Evolutionary conservation across 140 eudicot species (phyloP).

Genomic region (Anethum foeniculum): DNA sequence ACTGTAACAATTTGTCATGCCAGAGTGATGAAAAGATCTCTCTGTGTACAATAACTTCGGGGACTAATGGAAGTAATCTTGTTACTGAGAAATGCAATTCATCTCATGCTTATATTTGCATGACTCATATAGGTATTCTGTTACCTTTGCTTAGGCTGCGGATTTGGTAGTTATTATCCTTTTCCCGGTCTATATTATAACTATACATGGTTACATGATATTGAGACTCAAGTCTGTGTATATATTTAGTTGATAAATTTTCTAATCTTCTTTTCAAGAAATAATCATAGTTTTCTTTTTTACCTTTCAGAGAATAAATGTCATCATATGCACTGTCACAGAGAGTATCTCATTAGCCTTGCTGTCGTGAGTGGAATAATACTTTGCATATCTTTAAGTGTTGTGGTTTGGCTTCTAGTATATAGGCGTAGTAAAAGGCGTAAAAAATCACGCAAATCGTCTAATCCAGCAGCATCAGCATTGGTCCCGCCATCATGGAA

Average conservation of each 20-base stretch:
- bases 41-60: conserved; percentile 36
- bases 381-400: conserved; percentile 58
- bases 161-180: not conserved
- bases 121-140: conserved; percentile 52
- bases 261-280: not conserved
- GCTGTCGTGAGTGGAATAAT: conserved; percentile 81
- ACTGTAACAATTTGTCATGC: conserved; percentile 53
- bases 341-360: conserved; percentile 66
- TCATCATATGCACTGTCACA: conserved; percentile 69
- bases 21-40: conserved; percentile 23
- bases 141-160: not conserved
- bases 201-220: not conserved
- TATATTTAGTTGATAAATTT: not conserved
- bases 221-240: not conserved
- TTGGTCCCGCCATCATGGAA: conserved; percentile 88
- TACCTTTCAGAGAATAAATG: conserved; percentile 49
- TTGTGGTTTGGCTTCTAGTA: conserved; percentile 80
- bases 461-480: conserved; percentile 56
- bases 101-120: conserved; percentile 62
- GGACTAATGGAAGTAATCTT: conserved; percentile 40
- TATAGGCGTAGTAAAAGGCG: conserved; percentile 63
- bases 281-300: conserved; percentile 3
- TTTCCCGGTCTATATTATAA: not conserved
- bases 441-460: conserved; percentile 54
- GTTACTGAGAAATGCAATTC: conserved; percentile 49